Evolutionary conservation across 352 stramenopile genomes (phyloP).

Genomic region (Aphanomyces stellatus): DNA sequence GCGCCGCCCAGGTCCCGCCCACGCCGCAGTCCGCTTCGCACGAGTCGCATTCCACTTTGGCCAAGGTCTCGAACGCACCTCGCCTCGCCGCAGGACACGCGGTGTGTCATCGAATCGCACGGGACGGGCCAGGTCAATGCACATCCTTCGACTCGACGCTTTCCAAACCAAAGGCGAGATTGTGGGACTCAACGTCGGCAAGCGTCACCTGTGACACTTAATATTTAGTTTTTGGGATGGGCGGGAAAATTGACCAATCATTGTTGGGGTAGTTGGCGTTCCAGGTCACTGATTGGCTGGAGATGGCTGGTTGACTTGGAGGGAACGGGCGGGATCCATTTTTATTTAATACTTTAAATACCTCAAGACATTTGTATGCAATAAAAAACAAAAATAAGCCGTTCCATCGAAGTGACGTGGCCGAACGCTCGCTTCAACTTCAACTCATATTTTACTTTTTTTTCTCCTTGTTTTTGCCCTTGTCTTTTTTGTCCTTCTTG

Average conservation of each 20-base stretch:
- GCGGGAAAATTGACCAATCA: slow-evolving; percentile 9
- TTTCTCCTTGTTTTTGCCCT: slow-evolving; percentile 20
- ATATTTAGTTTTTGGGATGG: slow-evolving; percentile 7
- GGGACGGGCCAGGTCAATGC: neutral
- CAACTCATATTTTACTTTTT: neutral
- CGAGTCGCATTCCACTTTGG: neutral
- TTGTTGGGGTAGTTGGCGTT: neutral
- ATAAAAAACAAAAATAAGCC: neutral
- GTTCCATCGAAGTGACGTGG: slow-evolving; percentile 11
- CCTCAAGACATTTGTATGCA: neutral
- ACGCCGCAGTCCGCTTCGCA: no score
- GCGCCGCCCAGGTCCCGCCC: neutral
- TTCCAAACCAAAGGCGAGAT: neutral
- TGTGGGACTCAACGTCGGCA: neutral
- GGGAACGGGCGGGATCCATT: neutral
- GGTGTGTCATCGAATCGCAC: neutral
- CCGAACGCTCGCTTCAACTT: neutral
- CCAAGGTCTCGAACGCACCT: neutral
- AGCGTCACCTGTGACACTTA: slow-evolving; percentile 7
- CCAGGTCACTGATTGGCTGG: neutral
- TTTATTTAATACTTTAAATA: neutral
- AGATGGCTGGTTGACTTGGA: slow-evolving; percentile 21
- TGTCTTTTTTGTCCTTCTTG: slow-evolving; percentile 18
- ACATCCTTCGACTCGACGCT: neutral
- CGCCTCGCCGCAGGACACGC: neutral